phyloP scores from a whole-genome alignment of 805 yeast species.

The Saturnispora mendoncae region DNA sequence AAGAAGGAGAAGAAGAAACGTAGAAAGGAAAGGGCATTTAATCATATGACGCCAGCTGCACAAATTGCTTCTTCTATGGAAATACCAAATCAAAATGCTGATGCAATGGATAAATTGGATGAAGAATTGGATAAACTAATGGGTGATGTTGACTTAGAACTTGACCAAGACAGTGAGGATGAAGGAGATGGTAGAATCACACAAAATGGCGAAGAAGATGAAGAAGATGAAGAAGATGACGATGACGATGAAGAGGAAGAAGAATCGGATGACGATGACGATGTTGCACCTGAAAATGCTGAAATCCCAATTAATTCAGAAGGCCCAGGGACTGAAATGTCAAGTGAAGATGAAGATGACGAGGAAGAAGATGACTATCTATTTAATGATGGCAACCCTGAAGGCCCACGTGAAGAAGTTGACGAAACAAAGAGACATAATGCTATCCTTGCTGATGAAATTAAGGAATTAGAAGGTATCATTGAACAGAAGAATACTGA shows the following conservation, averaged over 20 bases:
- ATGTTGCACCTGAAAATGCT: conserved; percentile 31
- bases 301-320: conserved; percentile 12
- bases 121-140: conserved; percentile 18
- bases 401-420: conserved; percentile 43
- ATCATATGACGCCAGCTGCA: conserved; percentile 8
- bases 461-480: conserved; percentile 69
- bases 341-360: conserved; percentile 37
- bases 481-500: conserved; percentile 68
- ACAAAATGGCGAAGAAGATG: conserved; percentile 24
- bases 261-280: conserved; percentile 30
- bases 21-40: conserved; percentile 11
- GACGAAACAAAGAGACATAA: conserved; percentile 50
- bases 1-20: conserved; percentile 20
- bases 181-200: conserved; percentile 29
- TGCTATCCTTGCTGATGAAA: conserved; percentile 76
- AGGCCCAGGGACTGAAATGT: conserved; percentile 20
- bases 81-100: conserved; percentile 27
- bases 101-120: conserved; percentile 26
- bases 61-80: background rate
- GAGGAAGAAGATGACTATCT: conserved; percentile 36
- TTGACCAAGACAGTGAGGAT: conserved; percentile 25
- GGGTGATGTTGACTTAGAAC: conserved; percentile 27
- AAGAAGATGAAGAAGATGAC: conserved; percentile 37
- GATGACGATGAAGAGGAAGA: conserved; percentile 43
- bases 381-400: conserved; percentile 30